These are phyloP conservation scores for Rickenella mellea DNA, from an alignment of 768 basidiomycete genomes.

Conservation along the genomic window DNA sequence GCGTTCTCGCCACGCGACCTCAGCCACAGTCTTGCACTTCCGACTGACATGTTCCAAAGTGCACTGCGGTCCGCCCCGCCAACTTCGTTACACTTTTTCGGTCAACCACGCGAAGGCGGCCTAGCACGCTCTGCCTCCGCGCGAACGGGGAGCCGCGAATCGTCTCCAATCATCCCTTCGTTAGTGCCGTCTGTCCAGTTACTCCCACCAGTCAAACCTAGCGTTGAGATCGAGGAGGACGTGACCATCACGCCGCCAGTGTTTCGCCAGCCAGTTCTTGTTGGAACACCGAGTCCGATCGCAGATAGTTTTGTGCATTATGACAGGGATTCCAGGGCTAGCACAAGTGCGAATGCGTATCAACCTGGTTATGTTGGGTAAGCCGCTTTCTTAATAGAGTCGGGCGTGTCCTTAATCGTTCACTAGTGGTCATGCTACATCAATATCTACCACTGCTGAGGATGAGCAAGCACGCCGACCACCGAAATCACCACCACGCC, in stretches of 20 bases:
- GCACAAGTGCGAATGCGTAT: too few species aligned
- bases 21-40: constrained; percentile 7
- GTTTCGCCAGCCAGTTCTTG: neutral
- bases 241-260: neutral
- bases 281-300: constrained; percentile 2
- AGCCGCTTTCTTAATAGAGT: too few species aligned
- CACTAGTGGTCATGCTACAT: too few species aligned
- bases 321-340: too few species aligned
- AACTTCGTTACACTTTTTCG: constrained; percentile 1
- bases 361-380: too few species aligned
- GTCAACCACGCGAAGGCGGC: neutral
- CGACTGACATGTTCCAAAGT: neutral
- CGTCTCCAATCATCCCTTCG: neutral
- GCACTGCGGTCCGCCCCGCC: constrained; percentile 4
- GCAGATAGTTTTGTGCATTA: neutral
- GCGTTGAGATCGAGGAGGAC: neutral
- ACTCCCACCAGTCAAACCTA: constrained; percentile 1
- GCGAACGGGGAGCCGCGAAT: neutral
- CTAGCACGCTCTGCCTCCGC: neutral
- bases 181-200: neutral
- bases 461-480: too few species aligned
- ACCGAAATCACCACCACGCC: neutral
- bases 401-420: too few species aligned
- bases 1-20: constrained; percentile 52
- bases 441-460: too few species aligned